Conservation (phyloP, 331 rosid genomes). For the Erythrophleum ivorense region DNA sequence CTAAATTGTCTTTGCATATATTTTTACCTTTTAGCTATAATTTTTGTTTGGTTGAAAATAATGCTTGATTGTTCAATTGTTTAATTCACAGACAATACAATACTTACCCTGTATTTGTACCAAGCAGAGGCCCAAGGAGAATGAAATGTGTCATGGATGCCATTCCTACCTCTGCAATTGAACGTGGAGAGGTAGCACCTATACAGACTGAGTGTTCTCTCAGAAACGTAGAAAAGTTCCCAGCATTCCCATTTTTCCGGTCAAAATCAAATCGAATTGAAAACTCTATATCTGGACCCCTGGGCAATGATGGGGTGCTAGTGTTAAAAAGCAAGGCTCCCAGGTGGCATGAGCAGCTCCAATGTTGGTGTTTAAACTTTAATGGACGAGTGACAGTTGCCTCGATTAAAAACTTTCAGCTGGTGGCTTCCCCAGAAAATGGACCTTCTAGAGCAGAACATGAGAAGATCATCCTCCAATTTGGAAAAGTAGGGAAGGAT, state of each 20-base stretch:
- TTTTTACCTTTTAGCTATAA: not conserved
- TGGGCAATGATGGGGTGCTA: constrained; percentile 56
- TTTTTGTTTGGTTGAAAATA: constrained; percentile 19
- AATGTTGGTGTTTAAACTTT: constrained; percentile 97
- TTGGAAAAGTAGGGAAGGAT: constrained; percentile 94
- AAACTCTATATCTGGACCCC: constrained; percentile 53
- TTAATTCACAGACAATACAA: not conserved
- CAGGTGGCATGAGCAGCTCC: constrained; percentile 97
- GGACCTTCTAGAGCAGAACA: constrained; percentile 81
- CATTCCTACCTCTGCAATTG: constrained; percentile 75
- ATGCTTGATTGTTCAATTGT: constrained; percentile 3
- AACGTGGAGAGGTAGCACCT: constrained; percentile 78
- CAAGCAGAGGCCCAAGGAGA: constrained; percentile 90
- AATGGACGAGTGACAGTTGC: constrained; percentile 94
- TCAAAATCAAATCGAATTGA: constrained; percentile 67
- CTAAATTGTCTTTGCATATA: not conserved
- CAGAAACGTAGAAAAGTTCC: constrained; percentile 54
- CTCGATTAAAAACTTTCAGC: constrained; percentile 93
- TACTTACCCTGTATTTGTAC: constrained; percentile 32
- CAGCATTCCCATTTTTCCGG: constrained; percentile 65
- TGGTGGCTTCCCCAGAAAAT: constrained; percentile 85
- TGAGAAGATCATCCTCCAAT: constrained; percentile 85
- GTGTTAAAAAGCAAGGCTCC: constrained; percentile 89
- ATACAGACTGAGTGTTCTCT: constrained; percentile 70
- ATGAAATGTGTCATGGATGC: constrained; percentile 85